Evolutionary conservation across 805 yeast species (phyloP), one percentile per base, ranked within the genome.

Genomic region (Jamesozyma spencerorum): DNA sequence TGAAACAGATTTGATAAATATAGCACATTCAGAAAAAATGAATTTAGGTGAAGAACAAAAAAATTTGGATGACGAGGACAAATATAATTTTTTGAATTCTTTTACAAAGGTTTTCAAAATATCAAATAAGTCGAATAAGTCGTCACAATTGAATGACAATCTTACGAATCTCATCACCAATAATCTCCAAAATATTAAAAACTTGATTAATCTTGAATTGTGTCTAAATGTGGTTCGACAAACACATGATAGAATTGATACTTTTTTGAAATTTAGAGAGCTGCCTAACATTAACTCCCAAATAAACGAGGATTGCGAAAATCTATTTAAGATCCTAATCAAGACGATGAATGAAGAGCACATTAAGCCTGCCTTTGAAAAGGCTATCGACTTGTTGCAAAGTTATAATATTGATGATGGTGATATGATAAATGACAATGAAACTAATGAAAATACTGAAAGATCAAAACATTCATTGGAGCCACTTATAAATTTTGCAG

Each of bases 401-500:
- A 72, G 76, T 29, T 90, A 87, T 52, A 79, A 82, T 44, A 90
- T 95, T 30, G 66, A 60, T 14, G 55, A 47, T 44, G 57, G 34
- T 17, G 18, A 30, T 2, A 19, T 32, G 13, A 11, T 32, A 12
- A 31, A 31, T 12, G 43, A 22, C 10, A 12, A 31, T 20, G n/a
- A 14, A 42, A 18, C 35, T 3, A 48, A 5, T 17, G 24, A 17
- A 5, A n/a, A 22, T 4, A 46, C 42, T 18, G 68, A 72, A 6
- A 4, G 10, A 1, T 13, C 24, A 3, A 40, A 34, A 12, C 40
- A 37, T 30, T 46, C 49, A 3, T 80, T 84, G n/a, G 94, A 83
- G 47, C 97, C 97, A 0, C 68, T 90, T 39, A 81, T 81, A 0
- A 76, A 84, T 34, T 90, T 92, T 51, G 82, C 94, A 14, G 97